A percentile compares a stretch with the other conserved stretches of the same genome.
These are phyloP conservation scores for Tuber umbilicatum DNA, from an alignment of 495 filamentous ascomycete genomes.

Conservation along the genomic window DNA sequence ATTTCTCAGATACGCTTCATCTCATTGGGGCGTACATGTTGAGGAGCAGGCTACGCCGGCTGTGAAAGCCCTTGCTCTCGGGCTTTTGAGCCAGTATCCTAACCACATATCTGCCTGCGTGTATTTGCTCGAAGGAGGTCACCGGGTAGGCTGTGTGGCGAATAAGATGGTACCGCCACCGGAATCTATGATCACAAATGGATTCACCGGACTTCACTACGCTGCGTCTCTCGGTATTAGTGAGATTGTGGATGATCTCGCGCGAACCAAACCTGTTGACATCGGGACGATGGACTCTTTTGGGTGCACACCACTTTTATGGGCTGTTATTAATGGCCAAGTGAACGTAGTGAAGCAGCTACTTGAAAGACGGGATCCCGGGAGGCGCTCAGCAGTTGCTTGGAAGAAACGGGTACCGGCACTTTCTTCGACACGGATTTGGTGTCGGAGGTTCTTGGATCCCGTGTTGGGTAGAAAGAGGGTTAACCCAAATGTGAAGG, in stretches of 20 bases:
- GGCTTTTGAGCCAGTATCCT: not conserved
- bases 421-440: not conserved
- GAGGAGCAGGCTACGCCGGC: not conserved
- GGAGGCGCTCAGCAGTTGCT: not conserved
- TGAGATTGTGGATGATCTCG: not conserved
- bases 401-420: not conserved
- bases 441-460: not conserved
- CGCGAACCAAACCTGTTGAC: not conserved
- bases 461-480: not conserved
- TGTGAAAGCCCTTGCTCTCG: constrained; percentile 1
- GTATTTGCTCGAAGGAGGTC: not conserved
- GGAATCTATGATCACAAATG: not conserved
- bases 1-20: not conserved
- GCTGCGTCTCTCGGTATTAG: not conserved
- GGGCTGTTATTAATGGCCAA: not conserved
- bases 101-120: not conserved
- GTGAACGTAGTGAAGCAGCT: not conserved
- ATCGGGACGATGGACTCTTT: not conserved
- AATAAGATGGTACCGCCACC: not conserved
- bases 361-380: not conserved
- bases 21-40: not conserved
- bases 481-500: not conserved
- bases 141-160: not conserved
- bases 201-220: not conserved
- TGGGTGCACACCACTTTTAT: not conserved